Evolutionary conservation across 495 filamentous ascomycete genomes (phyloP).

Genomic region (Trichoderma orchidacearum): DNA sequence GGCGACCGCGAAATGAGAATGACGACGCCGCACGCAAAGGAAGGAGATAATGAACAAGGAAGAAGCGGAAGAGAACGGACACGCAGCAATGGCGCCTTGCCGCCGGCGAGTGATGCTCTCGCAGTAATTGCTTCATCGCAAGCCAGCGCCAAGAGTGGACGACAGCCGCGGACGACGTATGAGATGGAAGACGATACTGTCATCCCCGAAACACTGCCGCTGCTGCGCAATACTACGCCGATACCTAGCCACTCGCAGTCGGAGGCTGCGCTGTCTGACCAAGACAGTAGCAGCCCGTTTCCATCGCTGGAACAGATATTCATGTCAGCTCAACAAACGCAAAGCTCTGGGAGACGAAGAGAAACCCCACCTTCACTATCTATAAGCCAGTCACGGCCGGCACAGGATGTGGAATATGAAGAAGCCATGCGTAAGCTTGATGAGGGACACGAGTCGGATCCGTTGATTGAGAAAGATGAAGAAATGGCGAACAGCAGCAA

Average conservation of each 20-base stretch:
- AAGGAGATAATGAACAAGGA: background rate
- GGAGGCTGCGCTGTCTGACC: background rate
- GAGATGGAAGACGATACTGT: constrained; percentile 11
- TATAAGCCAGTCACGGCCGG: constrained; percentile 4
- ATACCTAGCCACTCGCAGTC: background rate
- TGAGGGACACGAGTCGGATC: constrained; percentile 8
- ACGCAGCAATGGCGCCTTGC: background rate
- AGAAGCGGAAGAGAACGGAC: background rate
- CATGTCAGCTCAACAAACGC: constrained; percentile 9
- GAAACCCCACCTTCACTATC: constrained; percentile 11
- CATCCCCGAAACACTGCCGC: background rate
- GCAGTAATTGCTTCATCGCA: constrained; percentile 13
- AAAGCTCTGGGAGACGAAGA: constrained; percentile 7
- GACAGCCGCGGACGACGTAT: constrained; percentile 22
- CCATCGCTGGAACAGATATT: constrained; percentile 23
- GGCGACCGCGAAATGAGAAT: background rate
- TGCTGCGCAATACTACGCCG: background rate
- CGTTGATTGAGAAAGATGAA: background rate
- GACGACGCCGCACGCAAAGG: background rate
- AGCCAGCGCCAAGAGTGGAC: constrained; percentile 21
- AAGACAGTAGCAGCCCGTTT: constrained; percentile 11
- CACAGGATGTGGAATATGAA: constrained; percentile 18
- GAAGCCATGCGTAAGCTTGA: constrained; percentile 22
- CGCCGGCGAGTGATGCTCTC: constrained; percentile 2
- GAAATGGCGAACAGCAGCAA: background rate